phyloP scores from a whole-genome alignment of 129 eudicot species.

The Scalesia atractyloides region DNA sequence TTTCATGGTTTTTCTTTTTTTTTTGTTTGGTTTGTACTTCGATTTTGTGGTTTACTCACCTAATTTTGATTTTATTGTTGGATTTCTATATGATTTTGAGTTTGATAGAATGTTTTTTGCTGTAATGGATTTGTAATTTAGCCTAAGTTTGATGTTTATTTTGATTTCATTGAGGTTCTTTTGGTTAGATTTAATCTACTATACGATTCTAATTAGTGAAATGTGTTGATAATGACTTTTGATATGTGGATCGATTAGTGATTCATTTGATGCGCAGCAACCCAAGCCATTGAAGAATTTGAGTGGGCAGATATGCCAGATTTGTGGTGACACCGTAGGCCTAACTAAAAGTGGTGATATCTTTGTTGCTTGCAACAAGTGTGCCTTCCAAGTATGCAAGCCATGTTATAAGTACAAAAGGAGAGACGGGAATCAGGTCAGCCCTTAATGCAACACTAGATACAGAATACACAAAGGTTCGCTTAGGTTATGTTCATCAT shows the following conservation, averaged over 20 bases:
- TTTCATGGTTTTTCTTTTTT: no score
- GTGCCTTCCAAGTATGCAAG: slow-evolving; percentile 88
- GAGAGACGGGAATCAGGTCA: slow-evolving; percentile 70
- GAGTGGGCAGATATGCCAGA: slow-evolving; percentile 74
- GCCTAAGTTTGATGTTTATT: no score
- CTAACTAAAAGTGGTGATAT: slow-evolving; percentile 49
- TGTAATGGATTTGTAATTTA: no score
- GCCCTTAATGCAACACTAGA: slow-evolving; percentile 97
- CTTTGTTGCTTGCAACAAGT: slow-evolving; percentile 92
- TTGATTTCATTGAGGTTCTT: no score
- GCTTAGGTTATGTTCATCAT: neutral
- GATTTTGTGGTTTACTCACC: no score
- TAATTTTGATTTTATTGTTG: no score
- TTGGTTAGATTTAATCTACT: neutral
- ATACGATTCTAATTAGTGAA: neutral
- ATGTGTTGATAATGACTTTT: neutral
- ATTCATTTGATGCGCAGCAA: slow-evolving; percentile 50
- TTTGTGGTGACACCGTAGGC: slow-evolving; percentile 78
- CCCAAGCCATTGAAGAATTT: slow-evolving; percentile 57
- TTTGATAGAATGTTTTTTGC: no score
- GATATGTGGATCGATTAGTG: neutral
- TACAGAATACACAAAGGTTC: slow-evolving; percentile 74
- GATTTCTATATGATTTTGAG: no score
- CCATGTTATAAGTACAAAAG: slow-evolving; percentile 88
- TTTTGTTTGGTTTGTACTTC: no score